Conservation (phyloP, 2,329 filamentous ascomycete genomes). For the Talaromyces sp. region DNA sequence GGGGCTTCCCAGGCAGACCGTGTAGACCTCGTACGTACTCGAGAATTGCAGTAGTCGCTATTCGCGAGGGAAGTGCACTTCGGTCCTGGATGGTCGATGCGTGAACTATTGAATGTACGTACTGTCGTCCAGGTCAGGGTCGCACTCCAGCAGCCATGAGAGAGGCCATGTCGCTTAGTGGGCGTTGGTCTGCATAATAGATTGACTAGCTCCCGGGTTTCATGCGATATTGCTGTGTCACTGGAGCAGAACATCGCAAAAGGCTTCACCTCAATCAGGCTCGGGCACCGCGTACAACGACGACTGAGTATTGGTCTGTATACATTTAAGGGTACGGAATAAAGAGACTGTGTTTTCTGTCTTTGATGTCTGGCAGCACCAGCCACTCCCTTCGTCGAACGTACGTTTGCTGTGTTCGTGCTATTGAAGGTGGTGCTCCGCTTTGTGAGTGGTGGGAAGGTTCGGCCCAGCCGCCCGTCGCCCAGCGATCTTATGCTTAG, state of each 20-base stretch:
- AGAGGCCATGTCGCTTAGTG: not conserved
- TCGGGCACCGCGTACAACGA: not conserved
- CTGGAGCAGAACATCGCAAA: not conserved
- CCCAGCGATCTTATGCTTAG: slow-evolving; percentile 15
- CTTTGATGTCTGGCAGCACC: not conserved
- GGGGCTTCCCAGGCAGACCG: not conserved
- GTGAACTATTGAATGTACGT: not conserved
- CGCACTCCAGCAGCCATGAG: not conserved
- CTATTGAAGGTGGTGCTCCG: not conserved
- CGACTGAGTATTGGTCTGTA: not conserved
- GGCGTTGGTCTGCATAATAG: slow-evolving; percentile 1
- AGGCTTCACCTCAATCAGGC: not conserved
- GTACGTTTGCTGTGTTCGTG: not conserved
- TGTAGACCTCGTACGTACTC: too few species aligned
- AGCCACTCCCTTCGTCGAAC: slow-evolving; percentile 12
- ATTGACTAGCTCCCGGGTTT: not conserved
- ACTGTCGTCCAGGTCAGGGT: not conserved
- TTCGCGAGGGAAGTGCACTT: not conserved
- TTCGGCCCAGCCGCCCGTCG: slow-evolving; percentile 19
- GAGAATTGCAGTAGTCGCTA: not conserved
- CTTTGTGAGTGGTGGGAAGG: slow-evolving; percentile 18
- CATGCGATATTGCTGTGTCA: slow-evolving; percentile 8
- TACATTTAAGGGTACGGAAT: not conserved
- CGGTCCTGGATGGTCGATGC: not conserved
- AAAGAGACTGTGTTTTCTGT: not conserved